A percentile compares a stretch with the other conserved stretches of the same genome.
phyloP scores from a whole-genome alignment of 495 filamentous ascomycete species.

The Aspergillus nidulans region DNA sequence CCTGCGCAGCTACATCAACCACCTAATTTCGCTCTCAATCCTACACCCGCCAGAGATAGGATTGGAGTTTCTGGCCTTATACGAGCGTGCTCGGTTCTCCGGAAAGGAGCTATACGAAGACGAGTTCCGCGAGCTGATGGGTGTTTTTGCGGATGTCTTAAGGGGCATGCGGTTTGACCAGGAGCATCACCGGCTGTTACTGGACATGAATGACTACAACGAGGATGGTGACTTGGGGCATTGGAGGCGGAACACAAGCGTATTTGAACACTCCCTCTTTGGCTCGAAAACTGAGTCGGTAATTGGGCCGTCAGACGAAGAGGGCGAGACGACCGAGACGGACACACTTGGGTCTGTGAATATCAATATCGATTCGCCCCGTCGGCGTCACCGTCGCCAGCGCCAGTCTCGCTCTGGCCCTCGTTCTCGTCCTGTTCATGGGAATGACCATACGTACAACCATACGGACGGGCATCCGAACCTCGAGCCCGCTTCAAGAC shows the following conservation, averaged over 20 bases:
- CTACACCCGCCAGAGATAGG: slow-evolving; percentile 54
- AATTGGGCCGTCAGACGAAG: slow-evolving; percentile 43
- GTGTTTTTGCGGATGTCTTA: slow-evolving; percentile 77
- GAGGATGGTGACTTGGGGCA: slow-evolving; percentile 27
- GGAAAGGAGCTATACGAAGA: slow-evolving; percentile 52
- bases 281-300: slow-evolving; percentile 25
- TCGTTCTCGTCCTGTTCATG: background rate
- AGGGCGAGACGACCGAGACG: slow-evolving; percentile 45
- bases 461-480: background rate
- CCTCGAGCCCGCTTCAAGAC: background rate
- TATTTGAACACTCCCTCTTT: background rate
- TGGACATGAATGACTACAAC: slow-evolving; percentile 35
- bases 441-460: slow-evolving; percentile 22
- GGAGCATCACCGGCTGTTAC: slow-evolving; percentile 25
- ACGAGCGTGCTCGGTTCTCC: slow-evolving; percentile 83
- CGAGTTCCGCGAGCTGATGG: slow-evolving; percentile 80
- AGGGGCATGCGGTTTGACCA: slow-evolving; percentile 64
- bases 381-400: background rate
- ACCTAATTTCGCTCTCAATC: slow-evolving; percentile 63
- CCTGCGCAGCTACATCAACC: slow-evolving; percentile 71
- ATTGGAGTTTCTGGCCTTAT: slow-evolving; percentile 63
- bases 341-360: slow-evolving; percentile 1
- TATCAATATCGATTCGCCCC: background rate
- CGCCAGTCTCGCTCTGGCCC: background rate
- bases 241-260: slow-evolving; percentile 10